Percentiles rank a stretch among this genome's conserved stretches.
Conservation (phyloP, 768 basidiomycete genomes). For the Pleurotus platypus region DNA sequence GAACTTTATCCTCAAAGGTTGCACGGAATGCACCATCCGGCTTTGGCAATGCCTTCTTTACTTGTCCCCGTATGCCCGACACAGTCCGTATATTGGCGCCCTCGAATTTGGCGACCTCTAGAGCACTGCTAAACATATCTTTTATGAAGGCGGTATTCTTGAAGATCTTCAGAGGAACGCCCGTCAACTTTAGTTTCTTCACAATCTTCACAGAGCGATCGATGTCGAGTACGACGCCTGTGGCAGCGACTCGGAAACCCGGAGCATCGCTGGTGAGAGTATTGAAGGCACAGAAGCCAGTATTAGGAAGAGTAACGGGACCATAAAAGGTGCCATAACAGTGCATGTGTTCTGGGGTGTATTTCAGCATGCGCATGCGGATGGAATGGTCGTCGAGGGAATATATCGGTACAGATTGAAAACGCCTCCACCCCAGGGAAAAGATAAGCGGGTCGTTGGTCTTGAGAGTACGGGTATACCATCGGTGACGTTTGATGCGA, state of each 20-base stretch:
- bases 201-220: slow-evolving; percentile 93
- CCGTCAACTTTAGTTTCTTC: slow-evolving; percentile 97
- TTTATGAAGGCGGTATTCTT: slow-evolving; percentile 98
- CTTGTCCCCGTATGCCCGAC: slow-evolving; percentile 92
- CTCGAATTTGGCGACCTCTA: slow-evolving; percentile 98
- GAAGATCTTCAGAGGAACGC: slow-evolving; percentile 94
- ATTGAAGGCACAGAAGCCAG: slow-evolving; percentile 97
- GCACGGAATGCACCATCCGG: slow-evolving; percentile 95
- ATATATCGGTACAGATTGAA: slow-evolving; percentile 94
- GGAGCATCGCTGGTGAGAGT: slow-evolving; percentile 60
- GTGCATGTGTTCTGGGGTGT: slow-evolving; percentile 99
- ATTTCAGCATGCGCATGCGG: slow-evolving; percentile 99
- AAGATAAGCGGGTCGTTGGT: slow-evolving; percentile 96
- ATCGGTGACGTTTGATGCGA: slow-evolving; percentile 93
- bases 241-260: slow-evolving; percentile 88
- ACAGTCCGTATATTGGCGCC: slow-evolving; percentile 96
- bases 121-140: slow-evolving; percentile 92
- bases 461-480: slow-evolving; percentile 89
- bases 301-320: slow-evolving; percentile 87
- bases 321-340: slow-evolving; percentile 98
- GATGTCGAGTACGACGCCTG: slow-evolving; percentile 91
- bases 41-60: slow-evolving; percentile 94
- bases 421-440: slow-evolving; percentile 96
- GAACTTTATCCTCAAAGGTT: slow-evolving; percentile 96
- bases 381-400: slow-evolving; percentile 97